These are phyloP conservation scores for Pochonia chlamydosporia DNA, from an alignment of 2,329 filamentous ascomycete species.

Conservation along the genomic window DNA sequence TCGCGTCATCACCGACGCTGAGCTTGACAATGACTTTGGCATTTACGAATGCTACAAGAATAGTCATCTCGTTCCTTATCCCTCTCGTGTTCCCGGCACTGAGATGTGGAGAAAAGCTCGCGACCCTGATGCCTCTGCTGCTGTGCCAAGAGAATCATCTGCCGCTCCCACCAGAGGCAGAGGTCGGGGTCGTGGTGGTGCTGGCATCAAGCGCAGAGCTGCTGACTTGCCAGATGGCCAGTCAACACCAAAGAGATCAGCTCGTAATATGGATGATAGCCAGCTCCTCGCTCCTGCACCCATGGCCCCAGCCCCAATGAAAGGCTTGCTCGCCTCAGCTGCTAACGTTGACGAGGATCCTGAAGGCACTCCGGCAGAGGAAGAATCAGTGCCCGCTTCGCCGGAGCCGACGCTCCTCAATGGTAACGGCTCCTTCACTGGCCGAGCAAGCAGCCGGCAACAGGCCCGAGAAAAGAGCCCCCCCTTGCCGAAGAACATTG, in stretches of 20 bases:
- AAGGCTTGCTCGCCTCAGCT: conserved; percentile 33
- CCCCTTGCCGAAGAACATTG: conserved; percentile 30
- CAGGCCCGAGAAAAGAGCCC: conserved; percentile 32
- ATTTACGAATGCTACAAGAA: conserved; percentile 35
- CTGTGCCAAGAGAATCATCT: conserved; percentile 18
- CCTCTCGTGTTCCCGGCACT: conserved; percentile 36
- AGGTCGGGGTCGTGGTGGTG: conserved; percentile 27
- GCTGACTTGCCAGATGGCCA: conserved; percentile 44
- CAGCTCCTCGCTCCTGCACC: conserved; percentile 17
- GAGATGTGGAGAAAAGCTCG: conserved; percentile 33
- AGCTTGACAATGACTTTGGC: conserved; percentile 37
- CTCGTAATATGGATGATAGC: conserved; percentile 26
- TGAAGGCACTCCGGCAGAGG: conserved; percentile 27
- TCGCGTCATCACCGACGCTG: conserved; percentile 37
- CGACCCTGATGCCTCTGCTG: conserved; percentile 31
- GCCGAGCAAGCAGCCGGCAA: conserved; percentile 21
- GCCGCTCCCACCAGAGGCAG: conserved; percentile 22
- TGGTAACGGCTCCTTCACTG: conserved; percentile 16
- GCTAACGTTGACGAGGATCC: conserved; percentile 29
- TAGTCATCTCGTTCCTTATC: conserved; percentile 39
- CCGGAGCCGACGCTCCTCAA: conserved; percentile 27
- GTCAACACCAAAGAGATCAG: conserved; percentile 42
- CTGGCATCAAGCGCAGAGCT: conserved; percentile 43
- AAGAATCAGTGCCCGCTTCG: conserved; percentile 29
- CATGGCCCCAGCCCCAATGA: conserved; percentile 24